Evolutionary conservation across 2,329 filamentous ascomycete genomes (phyloP).

Genomic region (Aspergillus floridensis): DNA sequence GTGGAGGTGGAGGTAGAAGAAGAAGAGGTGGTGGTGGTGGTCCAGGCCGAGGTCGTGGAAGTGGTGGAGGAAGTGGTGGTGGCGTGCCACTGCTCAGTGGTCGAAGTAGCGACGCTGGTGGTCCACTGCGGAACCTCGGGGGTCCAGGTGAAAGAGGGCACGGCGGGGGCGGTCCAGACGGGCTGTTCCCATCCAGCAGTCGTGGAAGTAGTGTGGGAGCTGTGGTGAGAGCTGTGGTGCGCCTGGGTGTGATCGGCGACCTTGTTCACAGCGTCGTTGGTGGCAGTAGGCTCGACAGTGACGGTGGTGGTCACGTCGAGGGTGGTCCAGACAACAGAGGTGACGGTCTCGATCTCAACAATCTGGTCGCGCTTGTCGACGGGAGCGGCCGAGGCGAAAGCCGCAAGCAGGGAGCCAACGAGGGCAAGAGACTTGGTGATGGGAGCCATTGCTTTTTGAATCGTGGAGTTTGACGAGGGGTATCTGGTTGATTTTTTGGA

Average conservation of each 20-base stretch:
- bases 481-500: constrained; percentile 11
- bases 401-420: constrained; percentile 35
- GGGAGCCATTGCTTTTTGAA: constrained; percentile 31
- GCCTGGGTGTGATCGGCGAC: background rate
- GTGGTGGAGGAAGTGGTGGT: constrained; percentile 2
- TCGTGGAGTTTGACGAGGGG: background rate
- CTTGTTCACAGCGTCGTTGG: constrained; percentile 19
- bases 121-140: constrained; percentile 11
- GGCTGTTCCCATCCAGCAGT: background rate
- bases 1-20: constrained; percentile 4
- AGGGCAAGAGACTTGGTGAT: constrained; percentile 38
- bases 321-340: constrained; percentile 49
- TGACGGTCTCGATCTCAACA: constrained; percentile 51
- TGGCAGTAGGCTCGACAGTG: constrained; percentile 33
- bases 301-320: constrained; percentile 50
- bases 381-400: constrained; percentile 31
- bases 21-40: constrained; percentile 2
- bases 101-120: background rate
- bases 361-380: constrained; percentile 37
- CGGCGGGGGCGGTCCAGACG: constrained; percentile 6
- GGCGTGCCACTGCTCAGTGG: background rate
- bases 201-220: constrained; percentile 4
- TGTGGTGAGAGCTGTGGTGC: constrained; percentile 15
- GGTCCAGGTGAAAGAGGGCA: constrained; percentile 16
- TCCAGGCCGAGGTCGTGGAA: constrained; percentile 5